These are phyloP conservation scores for Brassica nigra DNA, from an alignment of 345 rosid species.

Conservation along the genomic window DNA sequence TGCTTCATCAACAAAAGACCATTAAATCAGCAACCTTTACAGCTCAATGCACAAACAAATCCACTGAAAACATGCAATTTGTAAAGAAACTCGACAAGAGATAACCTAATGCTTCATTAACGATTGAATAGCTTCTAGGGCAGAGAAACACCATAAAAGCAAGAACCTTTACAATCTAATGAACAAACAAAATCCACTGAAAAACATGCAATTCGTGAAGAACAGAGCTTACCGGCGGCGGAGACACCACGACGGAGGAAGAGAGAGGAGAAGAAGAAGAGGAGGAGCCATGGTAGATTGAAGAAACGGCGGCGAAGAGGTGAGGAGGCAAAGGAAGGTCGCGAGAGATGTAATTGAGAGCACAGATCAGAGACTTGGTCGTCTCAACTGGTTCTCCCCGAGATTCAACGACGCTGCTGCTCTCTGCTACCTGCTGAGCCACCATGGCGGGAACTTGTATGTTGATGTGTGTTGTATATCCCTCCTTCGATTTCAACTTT, in stretches of 20 bases:
- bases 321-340: constrained; percentile 87
- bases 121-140: not conserved
- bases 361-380: constrained; percentile 76
- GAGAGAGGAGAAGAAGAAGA: constrained; percentile 50
- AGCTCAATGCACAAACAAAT: too few relatives aligned
- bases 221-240: constrained; percentile 8
- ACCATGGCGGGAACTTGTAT: constrained; percentile 76
- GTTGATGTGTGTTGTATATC: not conserved
- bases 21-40: too few relatives aligned
- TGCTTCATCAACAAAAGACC: too few relatives aligned
- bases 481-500: constrained; percentile 35
- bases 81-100: too few relatives aligned
- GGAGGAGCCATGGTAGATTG: constrained; percentile 53
- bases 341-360: constrained; percentile 85
- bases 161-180: not conserved
- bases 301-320: constrained; percentile 63
- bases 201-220: not conserved
- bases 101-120: not conserved
- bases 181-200: not conserved
- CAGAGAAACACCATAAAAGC: not conserved
- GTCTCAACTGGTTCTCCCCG: constrained; percentile 52
- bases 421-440: constrained; percentile 47
- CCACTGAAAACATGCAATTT: too few relatives aligned
- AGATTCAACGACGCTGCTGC: not conserved
- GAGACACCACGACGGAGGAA: not conserved